Evolutionary conservation across 2,329 filamentous ascomycete species (phyloP), one percentile per base, ranked within the genome.

Genomic region (Aspergillus ibericus): DNA sequence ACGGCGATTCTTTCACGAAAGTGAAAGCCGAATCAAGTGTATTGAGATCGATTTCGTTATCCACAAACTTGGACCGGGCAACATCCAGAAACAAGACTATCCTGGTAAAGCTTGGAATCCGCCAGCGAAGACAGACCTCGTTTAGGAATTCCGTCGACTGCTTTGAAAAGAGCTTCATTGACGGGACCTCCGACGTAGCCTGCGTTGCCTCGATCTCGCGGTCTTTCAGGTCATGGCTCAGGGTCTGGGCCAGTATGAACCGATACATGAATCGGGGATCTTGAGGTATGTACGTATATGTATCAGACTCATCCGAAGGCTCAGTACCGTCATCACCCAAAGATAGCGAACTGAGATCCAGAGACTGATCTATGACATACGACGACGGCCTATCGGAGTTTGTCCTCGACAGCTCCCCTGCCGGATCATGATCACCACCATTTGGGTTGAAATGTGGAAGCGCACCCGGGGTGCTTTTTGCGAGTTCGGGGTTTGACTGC

Each of bases 201-300:
- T 80, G 79, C 9, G 77, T 76, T 22, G 80, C 76, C 61, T 84
- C 78, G 34, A 82, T 73, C 29, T 82, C 80, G 15, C 80, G 75
- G 65, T 87, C 83, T 54, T 80, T 79, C 35, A 88, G 68, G 67
- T 89, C 86, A 68, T 85, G 80, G 13, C 77, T 80, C 42, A 96
- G 82, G 32, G 91, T 89, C 72, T 92, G 88, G 66, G 89, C 87
- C 53, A 96, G 78, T 60, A 97, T 88, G 56, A 88, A 87, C 70
- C 91, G 90, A 77, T 96, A 96, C 71, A 90, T 93, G 8, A 86
- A 83, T 67, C 93, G 85, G 29, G 93, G 85, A 64, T 97, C 91
- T 34, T 89, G 81, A 32, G 95, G 95, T 59, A 96, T 96, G 72
- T 93, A 99, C 0, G 90, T 95, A 73, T 93, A 98, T 51, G 88